Conservation (phyloP, 192 early-diverging fungal genomes). For the Linderina pennispora region DNA sequence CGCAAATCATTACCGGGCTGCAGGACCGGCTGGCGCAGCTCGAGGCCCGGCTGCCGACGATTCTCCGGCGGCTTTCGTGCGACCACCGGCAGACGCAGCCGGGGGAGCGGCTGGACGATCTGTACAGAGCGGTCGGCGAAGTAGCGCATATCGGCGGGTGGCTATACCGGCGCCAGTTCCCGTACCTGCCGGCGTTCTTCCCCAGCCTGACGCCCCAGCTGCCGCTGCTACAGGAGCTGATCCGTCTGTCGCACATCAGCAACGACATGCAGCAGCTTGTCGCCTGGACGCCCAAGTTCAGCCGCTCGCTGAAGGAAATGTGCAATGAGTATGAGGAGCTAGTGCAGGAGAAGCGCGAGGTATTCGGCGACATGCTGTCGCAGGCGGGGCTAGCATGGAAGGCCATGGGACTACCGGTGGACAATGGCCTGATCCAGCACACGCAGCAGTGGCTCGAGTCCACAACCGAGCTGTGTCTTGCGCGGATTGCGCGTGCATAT, state of each 20-base stretch:
- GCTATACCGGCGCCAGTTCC: slow-evolving; percentile 25
- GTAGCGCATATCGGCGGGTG: slow-evolving; percentile 29
- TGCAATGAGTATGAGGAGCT: slow-evolving; percentile 26
- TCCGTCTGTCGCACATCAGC: slow-evolving; percentile 18
- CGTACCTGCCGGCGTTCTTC: slow-evolving; percentile 13
- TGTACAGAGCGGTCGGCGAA: slow-evolving; percentile 24
- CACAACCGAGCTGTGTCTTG: slow-evolving; percentile 20
- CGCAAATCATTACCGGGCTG: slow-evolving; percentile 2
- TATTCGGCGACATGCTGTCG: slow-evolving; percentile 25
- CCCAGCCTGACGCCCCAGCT: slow-evolving; percentile 16
- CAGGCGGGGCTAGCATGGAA: slow-evolving; percentile 38
- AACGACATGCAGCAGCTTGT: slow-evolving; percentile 33
- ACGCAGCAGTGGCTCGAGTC: slow-evolving; percentile 27
- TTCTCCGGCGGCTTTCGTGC: slow-evolving; percentile 8
- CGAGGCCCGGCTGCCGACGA: slow-evolving; percentile 11
- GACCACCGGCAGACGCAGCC: background rate
- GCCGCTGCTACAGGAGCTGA: slow-evolving; percentile 15
- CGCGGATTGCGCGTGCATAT: slow-evolving; percentile 16
- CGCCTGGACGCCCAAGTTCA: slow-evolving; percentile 13
- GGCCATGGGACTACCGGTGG: slow-evolving; percentile 34
- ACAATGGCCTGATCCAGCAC: slow-evolving; percentile 15
- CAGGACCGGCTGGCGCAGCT: slow-evolving; percentile 17
- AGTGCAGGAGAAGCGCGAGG: slow-evolving; percentile 7
- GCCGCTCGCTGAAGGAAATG: slow-evolving; percentile 17
- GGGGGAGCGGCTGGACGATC: slow-evolving; percentile 21